Percentiles rank a stretch among this genome's conserved stretches.
Evolutionary conservation across 2,329 filamentous ascomycete species (phyloP).

Genomic region (Aspergillus caelatus): DNA sequence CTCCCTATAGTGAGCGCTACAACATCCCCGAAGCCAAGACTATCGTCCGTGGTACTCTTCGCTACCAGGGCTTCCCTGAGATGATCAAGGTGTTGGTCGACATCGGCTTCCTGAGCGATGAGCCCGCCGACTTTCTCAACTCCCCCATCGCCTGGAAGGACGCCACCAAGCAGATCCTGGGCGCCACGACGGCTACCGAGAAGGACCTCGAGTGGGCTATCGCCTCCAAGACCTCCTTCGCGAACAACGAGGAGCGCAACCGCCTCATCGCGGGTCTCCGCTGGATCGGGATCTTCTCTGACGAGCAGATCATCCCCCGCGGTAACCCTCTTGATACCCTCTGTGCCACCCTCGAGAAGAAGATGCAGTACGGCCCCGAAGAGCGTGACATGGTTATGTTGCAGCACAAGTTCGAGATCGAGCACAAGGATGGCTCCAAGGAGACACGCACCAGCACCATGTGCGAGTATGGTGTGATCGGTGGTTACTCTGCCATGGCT

Average conservation of each 20-base stretch:
- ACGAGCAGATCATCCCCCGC: slow-evolving; percentile 68
- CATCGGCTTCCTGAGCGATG: slow-evolving; percentile 82
- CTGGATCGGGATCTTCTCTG: slow-evolving; percentile 71
- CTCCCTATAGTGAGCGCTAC: slow-evolving; percentile 85
- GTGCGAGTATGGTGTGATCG: slow-evolving; percentile 77
- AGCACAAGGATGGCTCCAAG: slow-evolving; percentile 75
- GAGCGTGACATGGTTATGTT: slow-evolving; percentile 82
- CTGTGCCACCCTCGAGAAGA: slow-evolving; percentile 83
- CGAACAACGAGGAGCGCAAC: slow-evolving; percentile 66
- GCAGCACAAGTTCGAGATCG: slow-evolving; percentile 71
- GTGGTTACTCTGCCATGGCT: slow-evolving; percentile 82
- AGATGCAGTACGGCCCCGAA: slow-evolving; percentile 82
- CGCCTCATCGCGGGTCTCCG: slow-evolving; percentile 71
- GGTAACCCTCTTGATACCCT: slow-evolving; percentile 88
- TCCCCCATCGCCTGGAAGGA: slow-evolving; percentile 78
- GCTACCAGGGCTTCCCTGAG: slow-evolving; percentile 88
- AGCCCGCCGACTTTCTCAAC: slow-evolving; percentile 66
- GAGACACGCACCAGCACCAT: slow-evolving; percentile 82
- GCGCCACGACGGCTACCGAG: slow-evolving; percentile 66
- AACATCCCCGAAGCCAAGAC: slow-evolving; percentile 83
- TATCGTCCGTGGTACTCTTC: slow-evolving; percentile 78
- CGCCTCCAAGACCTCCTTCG: slow-evolving; percentile 73
- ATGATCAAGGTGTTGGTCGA: slow-evolving; percentile 87
- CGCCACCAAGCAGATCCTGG: slow-evolving; percentile 76
- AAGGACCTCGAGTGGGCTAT: slow-evolving; percentile 74